A percentile compares a stretch with the other conserved stretches of the same genome.
phyloP scores from a whole-genome alignment of 345 rosid species.

The Crucihimalaya himalaica region DNA sequence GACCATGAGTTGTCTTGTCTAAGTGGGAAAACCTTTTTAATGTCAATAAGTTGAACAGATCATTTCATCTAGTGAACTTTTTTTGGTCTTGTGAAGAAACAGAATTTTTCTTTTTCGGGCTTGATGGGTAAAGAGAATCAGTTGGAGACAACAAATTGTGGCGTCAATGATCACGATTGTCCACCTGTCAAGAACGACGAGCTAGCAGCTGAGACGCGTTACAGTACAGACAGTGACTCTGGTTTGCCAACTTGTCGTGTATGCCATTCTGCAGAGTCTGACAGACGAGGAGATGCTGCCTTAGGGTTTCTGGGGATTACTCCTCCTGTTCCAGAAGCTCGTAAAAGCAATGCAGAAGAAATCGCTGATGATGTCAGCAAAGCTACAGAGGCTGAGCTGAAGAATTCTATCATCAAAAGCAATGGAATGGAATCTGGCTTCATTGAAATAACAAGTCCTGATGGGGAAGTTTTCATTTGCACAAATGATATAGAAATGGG shows the following conservation, averaged over 20 bases:
- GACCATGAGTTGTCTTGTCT: conserved; percentile 33
- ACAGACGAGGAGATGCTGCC: conserved; percentile 77
- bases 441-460: conserved; percentile 69
- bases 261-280: conserved; percentile 94
- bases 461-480: conserved; percentile 79
- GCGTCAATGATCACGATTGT: conserved; percentile 44
- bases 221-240: conserved; percentile 71
- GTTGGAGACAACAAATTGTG: conserved; percentile 46
- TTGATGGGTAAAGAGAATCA: conserved; percentile 69
- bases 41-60: conserved; percentile 20
- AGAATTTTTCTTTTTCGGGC: conserved; percentile 22
- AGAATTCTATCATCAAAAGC: conserved; percentile 42
- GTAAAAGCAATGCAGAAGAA: conserved; percentile 45
- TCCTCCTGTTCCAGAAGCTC: conserved; percentile 50
- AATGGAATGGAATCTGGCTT: conserved; percentile 49
- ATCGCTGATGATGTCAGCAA: conserved; percentile 44
- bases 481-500: conserved; percentile 78
- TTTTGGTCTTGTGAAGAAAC: conserved; percentile 31
- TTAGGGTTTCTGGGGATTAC: conserved; percentile 72
- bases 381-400: conserved; percentile 30
- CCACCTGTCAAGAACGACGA: conserved; percentile 50
- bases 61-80: conserved; percentile 15
- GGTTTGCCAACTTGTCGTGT: conserved; percentile 82
- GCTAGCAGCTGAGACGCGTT: conserved; percentile 42
- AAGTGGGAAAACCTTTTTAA: not conserved